Conservation (phyloP, 75 land plant species). For the Pinus taeda region DNA sequence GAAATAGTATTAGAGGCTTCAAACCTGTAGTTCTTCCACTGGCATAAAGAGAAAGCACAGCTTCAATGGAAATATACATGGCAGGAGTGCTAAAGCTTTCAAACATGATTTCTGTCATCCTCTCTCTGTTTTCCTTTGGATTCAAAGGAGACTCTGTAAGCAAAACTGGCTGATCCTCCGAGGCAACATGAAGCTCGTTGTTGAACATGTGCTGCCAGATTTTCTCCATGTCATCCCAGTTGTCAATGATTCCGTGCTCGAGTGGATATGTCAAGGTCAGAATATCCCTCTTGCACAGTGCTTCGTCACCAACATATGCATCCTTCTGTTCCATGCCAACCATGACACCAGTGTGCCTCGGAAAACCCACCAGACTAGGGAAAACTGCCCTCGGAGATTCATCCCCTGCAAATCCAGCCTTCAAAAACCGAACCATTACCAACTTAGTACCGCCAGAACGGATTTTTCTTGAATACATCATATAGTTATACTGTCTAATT, state of each 20-base stretch:
- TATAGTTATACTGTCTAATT: too few species aligned
- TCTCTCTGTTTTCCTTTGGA: slow-evolving; percentile 47
- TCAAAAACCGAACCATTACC: too few species aligned
- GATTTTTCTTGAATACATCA: too few species aligned
- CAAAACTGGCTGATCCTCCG: slow-evolving; percentile 66
- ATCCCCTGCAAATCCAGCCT: slow-evolving; percentile 61
- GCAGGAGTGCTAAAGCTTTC: slow-evolving; percentile 61
- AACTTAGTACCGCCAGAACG: too few species aligned
- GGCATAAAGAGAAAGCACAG: slow-evolving; percentile 80
- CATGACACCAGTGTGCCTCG: slow-evolving; percentile 45
- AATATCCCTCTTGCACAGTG: slow-evolving; percentile 31
- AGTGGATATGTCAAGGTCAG: slow-evolving; percentile 23
- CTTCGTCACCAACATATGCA: slow-evolving; percentile 54
- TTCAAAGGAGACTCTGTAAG: slow-evolving; percentile 78
- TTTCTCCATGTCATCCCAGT: slow-evolving; percentile 96
- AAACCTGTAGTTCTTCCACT: slow-evolving; percentile 83
- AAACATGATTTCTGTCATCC: slow-evolving; percentile 43
- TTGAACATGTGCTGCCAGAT: slow-evolving; percentile 90
- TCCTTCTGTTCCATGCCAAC: slow-evolving; percentile 52
- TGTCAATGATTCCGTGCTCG: slow-evolving; percentile 35
- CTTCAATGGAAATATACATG: slow-evolving; percentile 80
- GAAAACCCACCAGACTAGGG: slow-evolving; percentile 40
- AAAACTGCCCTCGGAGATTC: slow-evolving; percentile 50
- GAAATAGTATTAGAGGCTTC: background rate
- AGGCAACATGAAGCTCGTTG: slow-evolving; percentile 71